Base-by-base conservation (phyloP, 345 rosid species). In the Cardamine chenopodiifolia region DNA sequence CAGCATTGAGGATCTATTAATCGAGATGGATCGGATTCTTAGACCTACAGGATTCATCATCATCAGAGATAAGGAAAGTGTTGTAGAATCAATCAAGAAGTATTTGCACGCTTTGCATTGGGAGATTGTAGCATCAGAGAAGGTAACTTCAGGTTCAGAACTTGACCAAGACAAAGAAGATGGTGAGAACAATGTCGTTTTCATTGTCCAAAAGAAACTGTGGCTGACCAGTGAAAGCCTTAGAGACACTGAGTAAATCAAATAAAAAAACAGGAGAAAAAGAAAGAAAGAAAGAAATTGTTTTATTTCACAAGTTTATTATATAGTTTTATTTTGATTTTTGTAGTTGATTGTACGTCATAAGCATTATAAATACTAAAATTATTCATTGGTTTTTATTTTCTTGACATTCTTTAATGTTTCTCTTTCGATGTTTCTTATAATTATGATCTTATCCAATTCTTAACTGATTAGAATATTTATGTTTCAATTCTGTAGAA, bases 11-110 rank as follows among this genome's bases (percentile, higher is more conserved):
- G 98, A 94, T 85, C 84, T 94, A 22, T 73, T 94, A 12, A 73
- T 91, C 0, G 98, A 94, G 87, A 91, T 94, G 96, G 98, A 94
- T 74, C 88, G 98, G 48, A 85, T 94, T 40, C 90, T 94, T 64
- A 85, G 98, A 75, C 98, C 98, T 0, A 90, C 79, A 0, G 98
- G 98, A 40, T 88, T 91, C 68, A 23, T 86, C 42, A 86, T 94
- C 74, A 66, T 94, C 72, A 80, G 87, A 52, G 97, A 94, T 85
- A 91, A 88, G 60, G 84, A 81, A 71, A 53, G 85, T 0, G 82
- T 85, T 55, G 78, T 90, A 15, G 96, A 85, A 55, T 86, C 80
- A 4, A 47, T 91, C 61, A 88, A 85, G 88, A 89, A 86, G 86
- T 86, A 90, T 73, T 20, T 88, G 32, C 25, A 65, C 47, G 97